These are phyloP conservation scores for Borealophlyctis nickersoniae DNA, from an alignment of 192 early-diverging fungal species.

Conservation along the genomic window DNA sequence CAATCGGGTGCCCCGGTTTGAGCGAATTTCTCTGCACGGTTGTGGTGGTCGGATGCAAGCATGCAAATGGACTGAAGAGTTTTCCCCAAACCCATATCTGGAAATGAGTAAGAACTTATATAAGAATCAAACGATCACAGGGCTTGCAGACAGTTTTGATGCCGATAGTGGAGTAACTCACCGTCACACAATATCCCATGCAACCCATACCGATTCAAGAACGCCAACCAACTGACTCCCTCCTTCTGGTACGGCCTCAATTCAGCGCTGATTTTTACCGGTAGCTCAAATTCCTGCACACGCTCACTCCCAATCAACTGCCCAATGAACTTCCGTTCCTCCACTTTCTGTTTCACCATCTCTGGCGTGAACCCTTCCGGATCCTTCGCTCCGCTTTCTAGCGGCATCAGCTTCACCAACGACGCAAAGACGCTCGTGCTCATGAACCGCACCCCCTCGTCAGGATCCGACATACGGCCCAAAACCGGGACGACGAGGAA, in stretches of 20 bases:
- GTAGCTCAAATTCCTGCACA: conserved; percentile 81
- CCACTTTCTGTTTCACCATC: conserved; percentile 74
- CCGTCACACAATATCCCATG: conserved; percentile 98
- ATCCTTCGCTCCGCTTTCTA: conserved; percentile 94
- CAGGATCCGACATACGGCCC: conserved; percentile 92
- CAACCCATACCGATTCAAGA: conserved; percentile 92
- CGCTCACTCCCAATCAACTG: conserved; percentile 90
- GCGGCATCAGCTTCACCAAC: conserved; percentile 90
- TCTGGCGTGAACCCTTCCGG: conserved; percentile 80
- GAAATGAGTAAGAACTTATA: not conserved
- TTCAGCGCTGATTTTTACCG: conserved; percentile 71
- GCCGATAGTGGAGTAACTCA: too few species aligned
- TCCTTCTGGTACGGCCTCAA: conserved; percentile 96
- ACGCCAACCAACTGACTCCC: conserved; percentile 97
- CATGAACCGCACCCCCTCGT: conserved; percentile 85
- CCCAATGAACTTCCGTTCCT: conserved; percentile 89
- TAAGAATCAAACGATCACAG: conserved; percentile 15
- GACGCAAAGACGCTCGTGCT: conserved; percentile 94
- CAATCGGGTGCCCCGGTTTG: conserved; percentile 58
- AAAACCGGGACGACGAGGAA: conserved; percentile 96
- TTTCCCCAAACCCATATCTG: conserved; percentile 98
- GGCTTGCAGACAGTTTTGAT: too few species aligned
- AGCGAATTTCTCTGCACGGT: conserved; percentile 57
- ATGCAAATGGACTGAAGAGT: conserved; percentile 96
- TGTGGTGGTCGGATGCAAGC: conserved; percentile 82